Evolutionary conservation across 768 basidiomycete genomes (phyloP).

Genomic region (Mycena polygramma): DNA sequence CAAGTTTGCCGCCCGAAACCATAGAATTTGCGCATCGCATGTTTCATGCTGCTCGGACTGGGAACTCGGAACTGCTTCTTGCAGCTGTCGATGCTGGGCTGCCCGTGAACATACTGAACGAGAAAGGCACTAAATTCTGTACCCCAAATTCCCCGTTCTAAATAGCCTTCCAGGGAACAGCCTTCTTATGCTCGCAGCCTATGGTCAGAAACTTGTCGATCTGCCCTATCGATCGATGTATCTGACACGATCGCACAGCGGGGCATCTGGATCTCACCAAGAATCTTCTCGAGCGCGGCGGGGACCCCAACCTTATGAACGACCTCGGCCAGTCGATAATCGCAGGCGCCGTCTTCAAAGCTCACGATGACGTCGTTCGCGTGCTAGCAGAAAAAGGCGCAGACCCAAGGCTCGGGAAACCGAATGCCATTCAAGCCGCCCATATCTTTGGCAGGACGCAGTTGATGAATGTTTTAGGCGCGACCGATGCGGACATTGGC

Average conservation of each 20-base stretch:
- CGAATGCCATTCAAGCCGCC: slow-evolving; percentile 78
- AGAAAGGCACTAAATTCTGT: slow-evolving; percentile 61
- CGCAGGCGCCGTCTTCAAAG: slow-evolving; percentile 85
- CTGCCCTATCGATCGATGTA: slow-evolving; percentile 16
- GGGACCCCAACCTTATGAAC: slow-evolving; percentile 78
- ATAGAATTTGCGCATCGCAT: slow-evolving; percentile 75
- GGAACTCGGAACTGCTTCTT: slow-evolving; percentile 64
- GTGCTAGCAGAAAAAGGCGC: slow-evolving; percentile 68
- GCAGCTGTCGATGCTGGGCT: slow-evolving; percentile 77
- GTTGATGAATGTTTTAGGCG: slow-evolving; percentile 69
- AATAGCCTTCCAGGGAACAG: slow-evolving; percentile 71
- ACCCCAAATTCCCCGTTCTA: not conserved
- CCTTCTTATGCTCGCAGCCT: slow-evolving; percentile 83
- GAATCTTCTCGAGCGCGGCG: slow-evolving; percentile 67
- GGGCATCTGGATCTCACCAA: slow-evolving; percentile 70
- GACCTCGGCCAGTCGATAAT: slow-evolving; percentile 80
- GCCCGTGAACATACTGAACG: slow-evolving; percentile 79
- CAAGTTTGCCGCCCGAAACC: slow-evolving; percentile 55
- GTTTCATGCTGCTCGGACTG: slow-evolving; percentile 80
- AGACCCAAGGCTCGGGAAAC: slow-evolving; percentile 74
- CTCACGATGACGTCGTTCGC: slow-evolving; percentile 72
- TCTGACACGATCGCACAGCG: slow-evolving; percentile 41
- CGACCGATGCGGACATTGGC: slow-evolving; percentile 67
- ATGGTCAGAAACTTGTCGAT: slow-evolving; percentile 44
- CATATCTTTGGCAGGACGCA: slow-evolving; percentile 75